These are phyloP conservation scores for Orbilia oligospora DNA, from an alignment of 2,329 filamentous ascomycete species.

Conservation along the genomic window DNA sequence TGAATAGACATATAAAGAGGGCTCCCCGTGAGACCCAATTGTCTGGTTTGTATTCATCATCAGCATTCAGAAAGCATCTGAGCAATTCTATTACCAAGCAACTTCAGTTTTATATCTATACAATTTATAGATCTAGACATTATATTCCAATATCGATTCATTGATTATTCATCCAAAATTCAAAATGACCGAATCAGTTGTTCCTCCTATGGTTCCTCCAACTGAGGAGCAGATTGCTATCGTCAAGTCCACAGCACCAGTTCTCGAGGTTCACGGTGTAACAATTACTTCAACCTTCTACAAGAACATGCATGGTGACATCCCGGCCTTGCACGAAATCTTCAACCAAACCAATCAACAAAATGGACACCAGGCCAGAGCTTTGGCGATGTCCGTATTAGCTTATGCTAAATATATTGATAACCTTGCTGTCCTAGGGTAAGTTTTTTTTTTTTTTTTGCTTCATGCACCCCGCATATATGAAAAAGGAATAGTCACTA, in stretches of 20 bases:
- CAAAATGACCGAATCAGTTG: constrained; percentile 26
- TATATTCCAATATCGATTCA: not conserved
- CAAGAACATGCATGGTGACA: constrained; percentile 75
- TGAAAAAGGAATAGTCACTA: not conserved
- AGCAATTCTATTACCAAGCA: not conserved
- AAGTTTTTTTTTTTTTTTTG: not conserved
- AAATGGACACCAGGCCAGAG: constrained; percentile 78
- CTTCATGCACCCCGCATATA: not conserved
- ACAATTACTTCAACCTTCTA: constrained; percentile 82
- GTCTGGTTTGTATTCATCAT: constrained; percentile 26
- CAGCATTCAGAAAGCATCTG: constrained; percentile 3
- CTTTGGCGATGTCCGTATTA: constrained; percentile 78
- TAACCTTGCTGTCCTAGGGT: constrained; percentile 51
- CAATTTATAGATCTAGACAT: not conserved
- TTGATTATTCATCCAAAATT: constrained; percentile 11
- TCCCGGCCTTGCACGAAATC: constrained; percentile 77
- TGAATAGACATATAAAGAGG: constrained; percentile 8
- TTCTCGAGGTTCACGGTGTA: constrained; percentile 78
- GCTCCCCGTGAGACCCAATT: not conserved
- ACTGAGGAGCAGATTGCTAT: constrained; percentile 77
- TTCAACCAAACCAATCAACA: constrained; percentile 80
- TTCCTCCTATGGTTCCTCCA: constrained; percentile 66
- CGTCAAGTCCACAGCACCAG: constrained; percentile 83
- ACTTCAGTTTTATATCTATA: not conserved
- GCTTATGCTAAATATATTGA: constrained; percentile 79